Base-by-base conservation (phyloP, 768 basidiomycete species). In the Neoboletus brunneissimus region DNA sequence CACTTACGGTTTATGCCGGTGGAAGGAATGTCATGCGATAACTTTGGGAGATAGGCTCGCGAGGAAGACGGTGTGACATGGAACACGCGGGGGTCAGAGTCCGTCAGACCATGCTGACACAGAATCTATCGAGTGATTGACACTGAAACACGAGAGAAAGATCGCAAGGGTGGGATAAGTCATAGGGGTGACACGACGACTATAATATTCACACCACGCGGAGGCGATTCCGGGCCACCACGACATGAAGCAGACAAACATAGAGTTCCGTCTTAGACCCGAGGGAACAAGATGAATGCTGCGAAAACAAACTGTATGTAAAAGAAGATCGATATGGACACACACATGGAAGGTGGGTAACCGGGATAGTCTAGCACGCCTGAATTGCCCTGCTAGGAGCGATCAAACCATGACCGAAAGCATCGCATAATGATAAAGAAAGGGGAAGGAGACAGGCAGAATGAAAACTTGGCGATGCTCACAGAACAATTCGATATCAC, bases 401-500 rank as follows among this genome's bases (percentile, higher is more conserved):
- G 60, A 72, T 72, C 64, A 65, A 52, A 68, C 68, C 62, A 65
- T 56, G 65, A 51, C 65, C 58, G 66, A 59, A 54, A 51, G 58
- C 51, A 72, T 66, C 66, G 61, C 65, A 67, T 55, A 60, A 67
- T 63, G 65, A 67, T 64, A 65, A 56, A 66, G 60, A 57, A 56
- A 47, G 55, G 46, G 54, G 53, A 47, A 66, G 44, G 48, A 47
- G 44, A 46, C 55, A 56, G 41, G n/a, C 34, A 53, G 58, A 60
- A 70, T 60, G 64, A 64, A 69, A 64, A 57, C 49, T 61, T 64
- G 62, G 65, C 60, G 69, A 63, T 67, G 59, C 60, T 50, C 68
- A 64, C 65, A 71, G 70, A 66, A 70, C 60, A 61, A 68, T 68
- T 66, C 62, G 69, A 67, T 70, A 63, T 69, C 67, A 65, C 60